Evolutionary conservation across 176 grass and related monocot species (phyloP).

Genomic region (Saccharum officinarum): DNA sequence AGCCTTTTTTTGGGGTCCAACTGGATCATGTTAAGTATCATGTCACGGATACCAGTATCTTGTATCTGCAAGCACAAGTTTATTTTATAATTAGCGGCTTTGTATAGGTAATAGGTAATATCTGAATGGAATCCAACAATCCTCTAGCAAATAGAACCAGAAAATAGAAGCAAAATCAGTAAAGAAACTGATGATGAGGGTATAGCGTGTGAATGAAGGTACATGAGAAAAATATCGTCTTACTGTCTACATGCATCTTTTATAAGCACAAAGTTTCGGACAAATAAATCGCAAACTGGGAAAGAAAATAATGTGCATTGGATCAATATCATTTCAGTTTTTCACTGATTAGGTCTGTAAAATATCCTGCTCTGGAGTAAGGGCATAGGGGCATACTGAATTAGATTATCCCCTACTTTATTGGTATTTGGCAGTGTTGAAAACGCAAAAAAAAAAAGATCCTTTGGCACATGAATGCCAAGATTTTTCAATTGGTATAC

Average conservation of each 20-base stretch:
- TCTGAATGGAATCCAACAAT: slow-evolving; percentile 23
- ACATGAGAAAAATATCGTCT: not conserved
- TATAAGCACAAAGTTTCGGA: slow-evolving; percentile 7
- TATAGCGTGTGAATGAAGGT: not conserved
- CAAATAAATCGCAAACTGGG: not conserved
- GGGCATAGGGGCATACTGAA: not conserved
- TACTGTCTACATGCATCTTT: slow-evolving; percentile 21
- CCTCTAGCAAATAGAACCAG: not conserved
- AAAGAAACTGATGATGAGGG: not conserved
- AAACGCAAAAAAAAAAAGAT: not conserved
- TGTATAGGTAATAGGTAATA: slow-evolving; percentile 22
- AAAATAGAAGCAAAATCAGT: slow-evolving; percentile 13
- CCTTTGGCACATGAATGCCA: not conserved
- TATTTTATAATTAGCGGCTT: not conserved
- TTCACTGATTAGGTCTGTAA: slow-evolving; percentile 7
- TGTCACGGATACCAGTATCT: slow-evolving; percentile 83
- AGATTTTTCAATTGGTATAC: not conserved
- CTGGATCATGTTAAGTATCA: slow-evolving; percentile 99
- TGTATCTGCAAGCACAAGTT: slow-evolving; percentile 79
- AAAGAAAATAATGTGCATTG: not conserved
- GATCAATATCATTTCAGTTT: slow-evolving; percentile 7
- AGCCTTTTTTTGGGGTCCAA: slow-evolving; percentile 87
- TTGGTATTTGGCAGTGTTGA: not conserved
- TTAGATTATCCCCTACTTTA: not conserved
- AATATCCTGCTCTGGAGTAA: not conserved